phyloP scores from a whole-genome alignment of 108 stramenopile species.

The Aurantiochytrium sp. region DNA sequence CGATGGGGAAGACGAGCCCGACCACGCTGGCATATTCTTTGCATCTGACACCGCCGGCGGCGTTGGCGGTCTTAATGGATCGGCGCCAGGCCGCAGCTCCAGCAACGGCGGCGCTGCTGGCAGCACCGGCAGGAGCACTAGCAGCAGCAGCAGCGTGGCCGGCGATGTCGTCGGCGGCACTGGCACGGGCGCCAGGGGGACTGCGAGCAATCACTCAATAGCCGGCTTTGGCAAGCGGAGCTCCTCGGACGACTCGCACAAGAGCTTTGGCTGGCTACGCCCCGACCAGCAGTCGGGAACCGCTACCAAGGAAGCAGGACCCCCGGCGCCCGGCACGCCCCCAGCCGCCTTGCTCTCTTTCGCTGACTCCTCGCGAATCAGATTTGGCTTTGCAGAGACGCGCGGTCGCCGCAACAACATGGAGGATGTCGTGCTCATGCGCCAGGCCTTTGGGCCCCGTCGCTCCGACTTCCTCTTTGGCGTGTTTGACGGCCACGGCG shows the following conservation, averaged over 20 bases:
- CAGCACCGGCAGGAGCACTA: no score
- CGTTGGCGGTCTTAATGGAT: no score
- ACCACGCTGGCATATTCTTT: no score
- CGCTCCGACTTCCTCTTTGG: constrained; percentile 48
- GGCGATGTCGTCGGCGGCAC: no score
- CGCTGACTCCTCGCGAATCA: neutral
- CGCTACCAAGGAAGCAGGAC: neutral
- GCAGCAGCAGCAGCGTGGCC: no score
- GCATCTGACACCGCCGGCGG: no score
- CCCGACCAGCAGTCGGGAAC: neutral
- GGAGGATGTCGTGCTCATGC: neutral
- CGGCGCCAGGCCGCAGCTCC: no score
- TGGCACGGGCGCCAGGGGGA: neutral
- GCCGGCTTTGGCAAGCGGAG: neutral
- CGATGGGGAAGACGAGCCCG: no score
- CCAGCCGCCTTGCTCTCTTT: neutral
- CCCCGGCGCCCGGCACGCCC: neutral
- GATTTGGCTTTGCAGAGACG: neutral
- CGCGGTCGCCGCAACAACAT: neutral
- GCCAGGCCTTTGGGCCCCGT: neutral
- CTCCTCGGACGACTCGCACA: neutral
- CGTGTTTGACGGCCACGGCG: constrained; percentile 95
- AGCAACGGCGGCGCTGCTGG: no score
- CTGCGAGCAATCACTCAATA: neutral
- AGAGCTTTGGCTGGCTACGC: neutral